Evolutionary conservation across 2,329 filamentous ascomycete genomes (phyloP), one percentile per base, ranked within the genome.

Genomic region (Aspergillus hiratsukae): DNA sequence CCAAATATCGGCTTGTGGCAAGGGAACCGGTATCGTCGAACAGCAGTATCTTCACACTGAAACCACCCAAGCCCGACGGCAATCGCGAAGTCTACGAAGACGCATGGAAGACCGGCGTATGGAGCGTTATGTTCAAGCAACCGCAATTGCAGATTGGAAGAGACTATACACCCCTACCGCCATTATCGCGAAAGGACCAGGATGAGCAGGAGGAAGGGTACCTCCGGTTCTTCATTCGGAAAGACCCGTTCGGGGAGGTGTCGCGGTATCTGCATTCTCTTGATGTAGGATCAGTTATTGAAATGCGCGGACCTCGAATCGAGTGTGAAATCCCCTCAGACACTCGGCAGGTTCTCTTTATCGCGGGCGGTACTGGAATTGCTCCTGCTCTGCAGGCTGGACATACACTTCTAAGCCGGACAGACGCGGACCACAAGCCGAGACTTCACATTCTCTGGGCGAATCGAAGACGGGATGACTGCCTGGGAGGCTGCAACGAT

Each of bases 111-210:
- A 79, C 83, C 55, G 88, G 89, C 4, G 81, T 95, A 45, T 96
- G 91, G 88, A 91, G 88, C 60, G 87, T 97, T 35, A 89, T 97
- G 77, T 86, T 96, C 69, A 96, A 96, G 76, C 94, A 97, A 76
- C 94, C 94, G 2, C 87, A 96, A 71, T 76, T 97, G 56, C 92
- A 97, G 75, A 96, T 99, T 64, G 90, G 90, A 46, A 80, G 94
- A 59, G 87, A 91, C 56, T 99, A 99, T 74, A 97, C 94, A 3
- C 91, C 93, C 0, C 78, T 99, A 0, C 93, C 68, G 4, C 57
- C 62, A 40, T 65, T 61, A 17, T 64, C 65, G 1, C 56, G 61
- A 14, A 64, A 46, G 4, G 23, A 63, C 19, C 5, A 17, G 7
- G 31, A 37, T 37, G 65, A 64, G 7, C 64, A 72, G 37, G 64